phyloP scores from a whole-genome alignment of 768 basidiomycete genomes.

The Phylloporus sp. region DNA sequence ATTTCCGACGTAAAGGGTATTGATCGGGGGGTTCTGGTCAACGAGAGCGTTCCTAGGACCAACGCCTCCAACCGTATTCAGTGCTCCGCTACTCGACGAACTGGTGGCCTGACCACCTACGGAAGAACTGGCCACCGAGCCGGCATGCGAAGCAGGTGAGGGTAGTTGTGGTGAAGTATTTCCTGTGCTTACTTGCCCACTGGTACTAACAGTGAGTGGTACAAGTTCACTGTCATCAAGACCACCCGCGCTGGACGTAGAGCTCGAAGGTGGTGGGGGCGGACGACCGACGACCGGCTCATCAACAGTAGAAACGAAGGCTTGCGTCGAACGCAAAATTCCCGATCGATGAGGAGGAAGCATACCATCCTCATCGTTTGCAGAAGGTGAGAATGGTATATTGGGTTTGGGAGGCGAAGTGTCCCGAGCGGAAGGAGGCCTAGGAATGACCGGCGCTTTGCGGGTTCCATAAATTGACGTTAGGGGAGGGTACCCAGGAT shows the following conservation, averaged over 20 bases:
- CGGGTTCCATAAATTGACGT: constrained; percentile 27
- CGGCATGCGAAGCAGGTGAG: constrained; percentile 65
- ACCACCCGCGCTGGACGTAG: constrained; percentile 41
- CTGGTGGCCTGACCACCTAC: constrained; percentile 26
- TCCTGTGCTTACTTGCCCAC: constrained; percentile 29
- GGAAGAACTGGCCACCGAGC: constrained; percentile 41
- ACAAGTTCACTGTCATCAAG: constrained; percentile 30
- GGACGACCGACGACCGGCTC: constrained; percentile 27
- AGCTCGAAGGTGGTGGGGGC: constrained; percentile 35
- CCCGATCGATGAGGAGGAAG: constrained; percentile 30
- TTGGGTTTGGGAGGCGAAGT: constrained; percentile 23
- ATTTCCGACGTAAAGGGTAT: constrained; percentile 99
- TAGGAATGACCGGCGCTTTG: constrained; percentile 20
- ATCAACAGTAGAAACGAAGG: constrained; percentile 21
- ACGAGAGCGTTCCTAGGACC: constrained; percentile 39
- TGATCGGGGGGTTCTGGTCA: constrained; percentile 97
- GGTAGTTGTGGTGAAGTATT: constrained; percentile 66
- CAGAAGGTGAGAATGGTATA: constrained; percentile 21
- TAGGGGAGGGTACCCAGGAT: constrained; percentile 19
- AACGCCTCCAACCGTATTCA: constrained; percentile 18
- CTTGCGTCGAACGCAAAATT: constrained; percentile 23
- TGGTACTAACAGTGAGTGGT: constrained; percentile 46
- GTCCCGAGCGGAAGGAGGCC: constrained; percentile 25
- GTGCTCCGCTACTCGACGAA: constrained; percentile 27
- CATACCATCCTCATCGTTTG: constrained; percentile 30